These are phyloP conservation scores for Chlorella sp. DNA, from an alignment of 139 green algal genomes.

Conservation along the genomic window DNA sequence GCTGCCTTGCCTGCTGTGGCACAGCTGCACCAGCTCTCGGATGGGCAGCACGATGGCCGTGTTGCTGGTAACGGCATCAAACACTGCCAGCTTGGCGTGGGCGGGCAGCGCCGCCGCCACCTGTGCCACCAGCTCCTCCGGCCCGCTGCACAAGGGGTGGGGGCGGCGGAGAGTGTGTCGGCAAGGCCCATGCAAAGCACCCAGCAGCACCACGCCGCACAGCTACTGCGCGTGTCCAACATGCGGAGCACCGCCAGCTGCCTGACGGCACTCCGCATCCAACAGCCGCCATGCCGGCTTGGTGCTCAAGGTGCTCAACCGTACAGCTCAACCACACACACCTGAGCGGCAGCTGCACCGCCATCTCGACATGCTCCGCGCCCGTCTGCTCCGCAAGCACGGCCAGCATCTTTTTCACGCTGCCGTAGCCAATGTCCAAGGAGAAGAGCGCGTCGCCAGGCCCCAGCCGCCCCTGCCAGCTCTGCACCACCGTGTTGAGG, in stretches of 20 bases:
- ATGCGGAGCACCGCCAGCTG: too few species aligned
- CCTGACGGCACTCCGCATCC: background rate
- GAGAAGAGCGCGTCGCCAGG: constrained; percentile 29
- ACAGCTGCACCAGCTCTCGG: constrained; percentile 55
- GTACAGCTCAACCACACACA: background rate
- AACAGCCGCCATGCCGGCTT: background rate
- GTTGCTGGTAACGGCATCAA: constrained; percentile 74
- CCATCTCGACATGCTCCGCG: constrained; percentile 45
- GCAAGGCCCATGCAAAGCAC: background rate
- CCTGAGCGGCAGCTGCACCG: constrained; percentile 20
- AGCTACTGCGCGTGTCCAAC: too few species aligned
- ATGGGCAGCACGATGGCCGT: constrained; percentile 66
- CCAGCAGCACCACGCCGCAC: background rate
- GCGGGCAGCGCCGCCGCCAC: constrained; percentile 51
- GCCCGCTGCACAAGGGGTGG: background rate
- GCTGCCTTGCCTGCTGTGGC: constrained; percentile 36
- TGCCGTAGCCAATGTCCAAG: constrained; percentile 61
- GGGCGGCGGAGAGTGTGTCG: too few species aligned
- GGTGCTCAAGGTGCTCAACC: background rate
- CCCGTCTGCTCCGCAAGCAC: constrained; percentile 38
- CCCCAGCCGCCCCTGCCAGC: constrained; percentile 4
- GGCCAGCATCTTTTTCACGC: constrained; percentile 72
- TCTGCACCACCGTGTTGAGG: constrained; percentile 66
- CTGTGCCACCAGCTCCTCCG: constrained; percentile 44
- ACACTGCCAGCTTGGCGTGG: constrained; percentile 59